Evolutionary conservation across 2,329 filamentous ascomycete genomes (phyloP).

Genomic region (Penicillium aurantiogriseum): DNA sequence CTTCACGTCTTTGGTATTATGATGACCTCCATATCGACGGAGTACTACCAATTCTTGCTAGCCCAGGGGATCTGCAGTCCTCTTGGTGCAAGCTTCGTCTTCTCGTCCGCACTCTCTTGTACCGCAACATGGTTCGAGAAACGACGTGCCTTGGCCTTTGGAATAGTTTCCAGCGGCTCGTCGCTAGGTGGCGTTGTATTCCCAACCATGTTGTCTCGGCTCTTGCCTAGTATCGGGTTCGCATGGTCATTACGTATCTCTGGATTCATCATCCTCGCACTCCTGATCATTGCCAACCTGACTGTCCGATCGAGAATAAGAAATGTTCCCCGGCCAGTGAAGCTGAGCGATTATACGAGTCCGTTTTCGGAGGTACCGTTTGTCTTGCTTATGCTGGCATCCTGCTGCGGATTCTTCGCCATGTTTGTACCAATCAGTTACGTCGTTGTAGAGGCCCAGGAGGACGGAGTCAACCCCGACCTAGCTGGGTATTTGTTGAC

Average conservation of each 20-base stretch:
- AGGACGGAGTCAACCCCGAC: constrained; percentile 48
- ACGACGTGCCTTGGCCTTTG: constrained; percentile 53
- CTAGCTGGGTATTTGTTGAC: constrained; percentile 55
- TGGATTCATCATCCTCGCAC: constrained; percentile 60
- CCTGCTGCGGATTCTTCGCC: constrained; percentile 59
- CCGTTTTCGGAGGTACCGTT: constrained; percentile 51
- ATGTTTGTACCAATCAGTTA: constrained; percentile 61
- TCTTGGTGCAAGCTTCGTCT: constrained; percentile 50
- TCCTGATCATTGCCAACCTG: constrained; percentile 53
- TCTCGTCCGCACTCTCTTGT: constrained; percentile 42
- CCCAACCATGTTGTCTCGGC: constrained; percentile 58
- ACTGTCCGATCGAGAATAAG: constrained; percentile 51
- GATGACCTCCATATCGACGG: constrained; percentile 53
- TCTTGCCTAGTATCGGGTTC: constrained; percentile 54
- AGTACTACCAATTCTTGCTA: constrained; percentile 58
- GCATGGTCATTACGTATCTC: constrained; percentile 56
- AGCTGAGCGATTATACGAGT: constrained; percentile 17
- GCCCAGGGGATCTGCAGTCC: constrained; percentile 54
- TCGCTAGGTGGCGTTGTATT: constrained; percentile 59
- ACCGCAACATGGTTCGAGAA: constrained; percentile 54
- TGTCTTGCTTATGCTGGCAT: constrained; percentile 44
- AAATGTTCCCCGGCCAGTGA: constrained; percentile 7
- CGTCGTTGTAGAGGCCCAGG: constrained; percentile 47
- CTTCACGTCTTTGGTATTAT: constrained; percentile 58
- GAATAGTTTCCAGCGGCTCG: constrained; percentile 54